phyloP scores from a whole-genome alignment of 176 grass and related monocot species.

The Ensete ventricosum region DNA sequence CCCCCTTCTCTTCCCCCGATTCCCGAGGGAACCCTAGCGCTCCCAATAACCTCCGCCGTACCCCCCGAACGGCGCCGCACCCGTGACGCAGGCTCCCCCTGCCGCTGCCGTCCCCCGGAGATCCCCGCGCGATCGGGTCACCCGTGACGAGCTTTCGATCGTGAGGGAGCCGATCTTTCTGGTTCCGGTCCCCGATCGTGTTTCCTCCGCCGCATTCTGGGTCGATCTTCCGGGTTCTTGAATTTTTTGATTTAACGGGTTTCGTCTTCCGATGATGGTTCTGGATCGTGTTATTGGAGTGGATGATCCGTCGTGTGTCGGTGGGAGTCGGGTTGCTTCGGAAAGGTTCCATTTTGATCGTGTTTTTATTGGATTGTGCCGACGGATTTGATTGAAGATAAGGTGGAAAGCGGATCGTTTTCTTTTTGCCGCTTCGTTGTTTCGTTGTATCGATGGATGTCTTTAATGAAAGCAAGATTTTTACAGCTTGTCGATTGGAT shows the following conservation, averaged over 20 bases:
- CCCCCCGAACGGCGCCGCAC: neutral
- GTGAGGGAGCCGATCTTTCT: conserved; percentile 6
- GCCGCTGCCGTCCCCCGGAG: neutral
- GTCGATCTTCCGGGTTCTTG: conserved; percentile 12
- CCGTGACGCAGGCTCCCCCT: conserved; percentile 1
- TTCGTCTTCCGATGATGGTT: neutral
- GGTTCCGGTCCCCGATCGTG: conserved; percentile 11
- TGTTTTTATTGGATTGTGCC: neutral
- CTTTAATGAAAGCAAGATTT: neutral
- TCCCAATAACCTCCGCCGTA: neutral
- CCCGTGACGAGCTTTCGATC: neutral
- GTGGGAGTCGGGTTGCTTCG: neutral
- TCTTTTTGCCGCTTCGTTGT: conserved; percentile 6
- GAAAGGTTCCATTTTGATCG: neutral
- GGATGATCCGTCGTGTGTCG: conserved; percentile 11
- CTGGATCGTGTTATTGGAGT: neutral
- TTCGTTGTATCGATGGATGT: conserved; percentile 9
- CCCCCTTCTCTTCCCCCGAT: conserved; percentile 25
- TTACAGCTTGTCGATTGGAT: neutral
- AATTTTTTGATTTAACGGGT: neutral
- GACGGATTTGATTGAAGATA: conserved; percentile 3
- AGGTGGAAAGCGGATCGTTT: conserved; percentile 19
- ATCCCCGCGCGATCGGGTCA: conserved; percentile 1
- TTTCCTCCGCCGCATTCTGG: neutral
- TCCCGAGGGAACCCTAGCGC: conserved; percentile 30